Evolutionary conservation across 768 basidiomycete genomes (phyloP), one percentile per base, ranked within the genome.

Genomic region (Leccinum disarticulatum): DNA sequence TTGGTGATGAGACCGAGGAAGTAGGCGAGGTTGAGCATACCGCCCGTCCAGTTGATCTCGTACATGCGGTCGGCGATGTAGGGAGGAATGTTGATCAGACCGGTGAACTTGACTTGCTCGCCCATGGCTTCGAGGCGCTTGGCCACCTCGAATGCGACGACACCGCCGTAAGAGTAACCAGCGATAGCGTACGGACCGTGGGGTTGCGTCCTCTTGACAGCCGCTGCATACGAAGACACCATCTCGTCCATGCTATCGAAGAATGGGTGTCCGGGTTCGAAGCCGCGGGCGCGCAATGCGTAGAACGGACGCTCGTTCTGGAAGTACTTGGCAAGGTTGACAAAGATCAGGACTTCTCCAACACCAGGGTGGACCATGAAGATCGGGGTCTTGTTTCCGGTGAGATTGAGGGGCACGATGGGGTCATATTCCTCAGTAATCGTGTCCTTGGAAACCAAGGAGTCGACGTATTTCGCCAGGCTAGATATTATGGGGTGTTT

Each of bases 401-500:
- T 48, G 47, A 48, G 47, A 11, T 48, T 48, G 47, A 48, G 47
- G 14, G 47, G 47, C 19, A 48, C 47, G 22, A 48, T 25, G 22
- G 47, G 47, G 10, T 48, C 47, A 6, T 48, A 48, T 2, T 48
- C 47, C 25, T 48, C 47, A 13, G 11, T 3, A 8, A 48, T 11
- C 4, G 50, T 47, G 11, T 61, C 61, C 54, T 61, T 63, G 36
- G 68, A 63, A 25, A 68, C 38, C 58, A 77, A 47, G 10, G 71
- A 67, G 43, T 73, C 69, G 14, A 71, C 62, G 63, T 64, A 78
- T 59, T 57, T 71, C 31, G 60, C 74, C 64, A 67, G 68, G 64
- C 55, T 74, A 28, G 58, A 76, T 56, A 71, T 3, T 1, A 73
- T 52, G 33, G 71, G 70, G 38, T 73, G 73, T 57, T 72, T 74